Conservation (phyloP, 805 yeast genomes). For the Saccharomycopsis sp. region DNA sequence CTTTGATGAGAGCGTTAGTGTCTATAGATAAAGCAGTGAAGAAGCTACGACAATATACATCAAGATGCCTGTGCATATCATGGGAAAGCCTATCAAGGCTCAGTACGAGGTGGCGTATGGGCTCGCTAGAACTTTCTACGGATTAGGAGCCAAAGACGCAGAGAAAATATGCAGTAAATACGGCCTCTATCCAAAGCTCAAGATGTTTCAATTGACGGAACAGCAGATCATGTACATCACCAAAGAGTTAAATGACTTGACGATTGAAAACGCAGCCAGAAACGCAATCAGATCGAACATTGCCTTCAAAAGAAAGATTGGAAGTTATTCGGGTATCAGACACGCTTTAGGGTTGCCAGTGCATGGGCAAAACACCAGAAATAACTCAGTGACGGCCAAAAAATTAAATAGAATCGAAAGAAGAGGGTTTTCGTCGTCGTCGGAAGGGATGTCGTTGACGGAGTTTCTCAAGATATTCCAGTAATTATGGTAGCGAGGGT, state of each 20-base stretch:
- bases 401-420: conserved; percentile 75
- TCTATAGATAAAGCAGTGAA: background rate
- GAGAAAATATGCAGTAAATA: conserved; percentile 74
- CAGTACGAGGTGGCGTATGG: conserved; percentile 41
- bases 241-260: conserved; percentile 76
- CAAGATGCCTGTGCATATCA: conserved; percentile 44
- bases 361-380: conserved; percentile 86
- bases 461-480: background rate
- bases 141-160: conserved; percentile 74
- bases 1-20: background rate
- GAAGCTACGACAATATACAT: background rate
- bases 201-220: conserved; percentile 88
- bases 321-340: conserved; percentile 82
- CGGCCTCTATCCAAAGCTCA: conserved; percentile 88
- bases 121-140: conserved; percentile 75
- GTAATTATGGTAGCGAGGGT: too few species aligned
- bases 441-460: background rate
- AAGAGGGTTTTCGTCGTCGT: conserved; percentile 30
- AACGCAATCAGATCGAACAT: conserved; percentile 76
- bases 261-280: conserved; percentile 74
- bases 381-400: conserved; percentile 86
- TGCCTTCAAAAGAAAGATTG: conserved; percentile 68
- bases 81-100: conserved; percentile 46
- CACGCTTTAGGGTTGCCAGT: conserved; percentile 81
- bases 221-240: conserved; percentile 80